Base-by-base conservation (phyloP, 1,284 basidiomycete species). In the Porphyrellus sp. region DNA sequence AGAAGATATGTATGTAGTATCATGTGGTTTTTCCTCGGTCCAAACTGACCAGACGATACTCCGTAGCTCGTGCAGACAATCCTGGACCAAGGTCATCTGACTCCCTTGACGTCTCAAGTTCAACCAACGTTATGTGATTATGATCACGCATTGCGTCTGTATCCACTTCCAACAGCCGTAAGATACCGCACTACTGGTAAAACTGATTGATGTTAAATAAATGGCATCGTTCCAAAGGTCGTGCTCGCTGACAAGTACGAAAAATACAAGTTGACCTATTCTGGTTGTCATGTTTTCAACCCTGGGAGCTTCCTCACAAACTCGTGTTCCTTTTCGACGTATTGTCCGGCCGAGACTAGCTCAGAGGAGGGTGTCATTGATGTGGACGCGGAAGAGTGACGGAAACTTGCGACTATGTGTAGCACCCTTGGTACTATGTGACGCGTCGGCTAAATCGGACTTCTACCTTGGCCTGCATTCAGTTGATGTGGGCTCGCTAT, bases 221-320 rank as follows among this genome's bases (percentile, higher is more conserved):
- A 61, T 45, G 45, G 46, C 16, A 46, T 37, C 27, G 34, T 37
- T 49, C 37, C 42, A 12, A 62, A 96, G 93, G 77, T 98, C 21
- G 80, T 99, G n/a, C 78, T 99, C 12, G 97, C 97, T 1, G 97
- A 99, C 73, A 93, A 89, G 69, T 98, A 97, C 69, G 95, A 98
- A 65, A 82, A 91, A 33, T 99, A 92, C 70, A 93, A 97, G 63
- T 78, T 98, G 59, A 99, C 95, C 1, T 99, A 99, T 67, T 95
- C 96, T 58, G 93, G 93, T 7, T 99, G 97, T 65, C 96, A 98
- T 71, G 97, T 99, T 27, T 94, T 99, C 77, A 99, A 99, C 69
- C 97, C 97, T 0, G 96, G 97, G 13, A 85, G 86, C 48, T 94
- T 95, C 64, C 75, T 93, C 16, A 83, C 88, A 8, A 87, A 81